phyloP scores from a whole-genome alignment of 2,329 filamentous ascomycete species.

The Colletotrichum spinosum region DNA sequence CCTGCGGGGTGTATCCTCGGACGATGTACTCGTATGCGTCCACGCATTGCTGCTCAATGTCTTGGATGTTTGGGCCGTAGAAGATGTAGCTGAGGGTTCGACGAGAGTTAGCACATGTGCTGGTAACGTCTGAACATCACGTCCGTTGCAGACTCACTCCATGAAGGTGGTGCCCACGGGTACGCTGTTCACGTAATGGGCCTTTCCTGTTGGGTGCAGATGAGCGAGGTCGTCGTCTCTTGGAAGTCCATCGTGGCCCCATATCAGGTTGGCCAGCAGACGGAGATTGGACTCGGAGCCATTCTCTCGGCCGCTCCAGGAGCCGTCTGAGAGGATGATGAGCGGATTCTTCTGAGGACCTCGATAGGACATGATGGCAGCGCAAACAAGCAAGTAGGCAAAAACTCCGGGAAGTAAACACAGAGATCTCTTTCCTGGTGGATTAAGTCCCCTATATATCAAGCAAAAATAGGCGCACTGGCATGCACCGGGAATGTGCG shows the following conservation, averaged over 20 bases:
- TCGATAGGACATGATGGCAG: conserved; percentile 21
- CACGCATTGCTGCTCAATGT: conserved; percentile 36
- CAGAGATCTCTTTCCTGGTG: too few species aligned
- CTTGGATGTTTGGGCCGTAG: conserved; percentile 12
- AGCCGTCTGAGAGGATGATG: conserved; percentile 39
- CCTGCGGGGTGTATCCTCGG: conserved; percentile 19
- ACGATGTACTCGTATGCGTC: conserved; percentile 39
- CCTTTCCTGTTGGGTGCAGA: conserved; percentile 22
- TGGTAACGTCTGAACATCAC: too few species aligned
- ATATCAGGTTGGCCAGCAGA: conserved; percentile 37
- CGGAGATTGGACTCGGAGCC: conserved; percentile 38
- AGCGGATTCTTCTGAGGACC: conserved; percentile 28
- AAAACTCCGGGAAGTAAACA: too few species aligned
- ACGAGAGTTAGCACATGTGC: too few species aligned
- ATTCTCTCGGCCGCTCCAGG: conserved; percentile 40
- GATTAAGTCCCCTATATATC: too few species aligned
- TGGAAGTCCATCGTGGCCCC: conserved; percentile 14
- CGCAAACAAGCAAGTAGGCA: too few species aligned
- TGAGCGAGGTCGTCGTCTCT: conserved; percentile 14
- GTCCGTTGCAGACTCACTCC: conserved; percentile 5
- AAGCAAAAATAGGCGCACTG: too few species aligned
- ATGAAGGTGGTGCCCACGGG: conserved; percentile 16
- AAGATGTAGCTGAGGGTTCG: conserved; percentile 5
- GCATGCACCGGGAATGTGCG: too few species aligned
- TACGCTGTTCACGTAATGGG: conserved; percentile 22